Conservation (phyloP, 2,329 filamentous ascomycete species). For the Venturia effusa region DNA sequence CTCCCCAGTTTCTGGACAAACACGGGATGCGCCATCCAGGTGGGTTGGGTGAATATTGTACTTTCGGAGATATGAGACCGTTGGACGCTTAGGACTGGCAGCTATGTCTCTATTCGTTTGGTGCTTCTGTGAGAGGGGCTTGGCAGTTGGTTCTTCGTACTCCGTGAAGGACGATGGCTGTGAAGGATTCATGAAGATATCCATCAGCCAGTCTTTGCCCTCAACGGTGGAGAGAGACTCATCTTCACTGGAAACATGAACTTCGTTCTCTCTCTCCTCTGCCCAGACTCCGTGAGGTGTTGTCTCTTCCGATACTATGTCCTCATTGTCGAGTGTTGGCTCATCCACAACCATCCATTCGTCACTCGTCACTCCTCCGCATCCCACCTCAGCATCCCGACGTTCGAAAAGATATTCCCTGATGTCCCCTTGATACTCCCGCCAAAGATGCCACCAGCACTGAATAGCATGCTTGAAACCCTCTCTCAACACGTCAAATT, state of each 20-base stretch:
- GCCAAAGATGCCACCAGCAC: neutral
- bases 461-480: neutral
- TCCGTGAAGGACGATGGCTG: neutral
- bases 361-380: neutral
- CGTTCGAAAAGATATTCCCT: neutral
- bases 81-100: neutral
- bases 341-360: neutral
- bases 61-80: neutral
- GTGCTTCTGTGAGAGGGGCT: neutral
- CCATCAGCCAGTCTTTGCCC: neutral
- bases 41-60: neutral
- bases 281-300: neutral
- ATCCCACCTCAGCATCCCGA: neutral
- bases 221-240: neutral
- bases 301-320: neutral
- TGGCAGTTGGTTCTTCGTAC: neutral
- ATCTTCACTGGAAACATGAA: neutral
- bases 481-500: neutral
- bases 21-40: neutral
- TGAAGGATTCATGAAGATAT: neutral
- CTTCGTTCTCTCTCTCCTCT: neutral
- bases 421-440: neutral
- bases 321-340: neutral
- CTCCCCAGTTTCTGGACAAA: slow-evolving; percentile 2
- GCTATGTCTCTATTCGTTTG: neutral